A percentile compares a stretch with the other conserved stretches of the same genome.
Conservation (phyloP, 2,329 filamentous ascomycete genomes). For the Beauveria scarabaeidicola region DNA sequence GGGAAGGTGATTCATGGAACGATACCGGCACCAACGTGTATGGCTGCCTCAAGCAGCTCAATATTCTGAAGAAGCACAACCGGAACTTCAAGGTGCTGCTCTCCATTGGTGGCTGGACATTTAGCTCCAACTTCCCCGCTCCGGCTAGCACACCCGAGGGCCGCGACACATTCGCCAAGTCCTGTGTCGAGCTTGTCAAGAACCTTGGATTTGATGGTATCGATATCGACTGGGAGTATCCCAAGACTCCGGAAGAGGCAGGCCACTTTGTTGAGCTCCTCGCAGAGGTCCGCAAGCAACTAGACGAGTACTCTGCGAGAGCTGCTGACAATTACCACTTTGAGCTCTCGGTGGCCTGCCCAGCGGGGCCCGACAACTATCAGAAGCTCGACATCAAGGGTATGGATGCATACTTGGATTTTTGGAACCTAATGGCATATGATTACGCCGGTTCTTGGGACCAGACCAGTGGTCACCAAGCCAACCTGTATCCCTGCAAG, state of each 20-base stretch:
- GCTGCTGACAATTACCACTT: constrained; percentile 42
- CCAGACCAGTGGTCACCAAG: constrained; percentile 60
- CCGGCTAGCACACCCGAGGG: constrained; percentile 65
- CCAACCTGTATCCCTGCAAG: constrained; percentile 61
- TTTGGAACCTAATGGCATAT: constrained; percentile 83
- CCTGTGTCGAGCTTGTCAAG: constrained; percentile 66
- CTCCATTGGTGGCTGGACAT: constrained; percentile 89
- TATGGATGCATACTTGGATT: constrained; percentile 61
- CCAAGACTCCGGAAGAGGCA: constrained; percentile 45
- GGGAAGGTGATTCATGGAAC: constrained; percentile 60
- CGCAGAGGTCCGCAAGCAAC: constrained; percentile 43
- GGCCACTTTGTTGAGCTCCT: constrained; percentile 52
- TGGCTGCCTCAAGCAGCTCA: constrained; percentile 82
- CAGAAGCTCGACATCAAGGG: constrained; percentile 50
- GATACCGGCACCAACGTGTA: constrained; percentile 73
- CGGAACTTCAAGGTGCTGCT: constrained; percentile 78
- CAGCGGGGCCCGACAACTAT: constrained; percentile 55
- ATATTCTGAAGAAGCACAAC: constrained; percentile 71
- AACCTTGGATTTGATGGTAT: constrained; percentile 71
- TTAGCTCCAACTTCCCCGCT: constrained; percentile 71
- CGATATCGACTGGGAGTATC: constrained; percentile 64
- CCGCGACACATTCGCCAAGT: constrained; percentile 61
- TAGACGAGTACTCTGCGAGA: constrained; percentile 47
- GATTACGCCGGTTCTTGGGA: constrained; percentile 85
- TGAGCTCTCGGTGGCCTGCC: constrained; percentile 56